Base-by-base conservation (phyloP, 75 land plant genomes). In the Cupressus sempervirens region DNA sequence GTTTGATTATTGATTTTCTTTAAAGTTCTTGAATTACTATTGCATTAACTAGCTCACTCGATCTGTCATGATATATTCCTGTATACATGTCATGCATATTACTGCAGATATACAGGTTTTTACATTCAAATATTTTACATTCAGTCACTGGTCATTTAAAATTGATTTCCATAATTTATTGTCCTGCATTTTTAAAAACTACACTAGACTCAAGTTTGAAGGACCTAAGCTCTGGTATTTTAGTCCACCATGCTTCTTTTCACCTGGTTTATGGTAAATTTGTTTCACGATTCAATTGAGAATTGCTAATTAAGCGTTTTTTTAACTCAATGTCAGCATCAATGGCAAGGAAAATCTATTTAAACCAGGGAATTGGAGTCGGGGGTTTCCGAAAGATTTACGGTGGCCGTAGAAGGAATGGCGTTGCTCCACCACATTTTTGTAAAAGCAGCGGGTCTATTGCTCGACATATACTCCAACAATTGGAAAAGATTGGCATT, bases 311-410 rank as follows among this genome's bases (percentile, higher is more conserved):
- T 48, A 40, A 30, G 45, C 83, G 23, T 32, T 40, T 32, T 86
- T 29, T 9, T 43, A 4, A 43, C 45, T 3, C 5, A 43, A 43
- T 43, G 3, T 43, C 93, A 96, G 96, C 98, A 45, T 94, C 96
- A 10, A 96, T 96, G 91, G 96, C 98, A 34, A 94, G 98, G 91
- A 96, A 96, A 84, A 94, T 96, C 75, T 96, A 96, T 88, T 72
- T 96, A 82, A 92, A 93, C 80, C 90, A 90, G 53, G 98, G 98
- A 12, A 93, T 92, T 86, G 98, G 98, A 68, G 96, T 94, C 10
- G 98, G 98, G 82, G 94, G 91, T 43, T 96, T 96, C 87, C 83
- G 87, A 29, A 94, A 93, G 80, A 93, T 96, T 72, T 96, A 96
- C 86, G 97, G 97, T 82, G 97, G 97, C 2, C 89, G 95, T 77